Evolutionary conservation across 441 rosid species (phyloP).

Genomic region (Euphorbia schlechtendalii): DNA sequence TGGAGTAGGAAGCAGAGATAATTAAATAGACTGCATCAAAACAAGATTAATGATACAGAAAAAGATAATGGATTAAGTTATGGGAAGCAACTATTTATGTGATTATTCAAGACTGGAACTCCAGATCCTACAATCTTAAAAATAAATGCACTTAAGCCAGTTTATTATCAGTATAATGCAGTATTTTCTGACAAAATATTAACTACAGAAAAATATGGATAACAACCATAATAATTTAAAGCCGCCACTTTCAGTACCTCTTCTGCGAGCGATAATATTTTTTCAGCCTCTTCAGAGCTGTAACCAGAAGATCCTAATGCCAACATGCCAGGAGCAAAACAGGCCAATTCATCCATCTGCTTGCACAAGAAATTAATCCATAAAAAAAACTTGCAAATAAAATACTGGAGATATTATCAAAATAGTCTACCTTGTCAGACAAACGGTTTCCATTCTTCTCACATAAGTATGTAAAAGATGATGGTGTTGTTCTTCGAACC

Average conservation of each 20-base stretch:
- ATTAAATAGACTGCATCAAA: too few species aligned
- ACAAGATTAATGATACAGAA: too few species aligned
- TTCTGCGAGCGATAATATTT: conserved; percentile 76
- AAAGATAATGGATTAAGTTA: too few species aligned
- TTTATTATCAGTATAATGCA: neutral
- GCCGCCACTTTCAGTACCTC: conserved; percentile 44
- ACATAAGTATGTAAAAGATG: conserved; percentile 77
- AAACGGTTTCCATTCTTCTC: conserved; percentile 67
- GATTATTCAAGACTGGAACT: neutral
- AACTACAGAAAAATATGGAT: neutral
- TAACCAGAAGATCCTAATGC: conserved; percentile 93
- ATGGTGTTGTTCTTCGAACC: conserved; percentile 73
- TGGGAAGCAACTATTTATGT: too few species aligned
- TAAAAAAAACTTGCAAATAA: conserved; percentile 2
- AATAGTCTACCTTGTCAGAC: conserved; percentile 63
- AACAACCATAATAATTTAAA: neutral
- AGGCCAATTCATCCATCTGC: conserved; percentile 99
- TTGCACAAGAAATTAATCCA: conserved; percentile 12
- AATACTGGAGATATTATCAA: neutral
- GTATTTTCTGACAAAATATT: neutral
- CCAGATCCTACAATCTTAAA: neutral
- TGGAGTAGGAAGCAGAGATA: too few species aligned
- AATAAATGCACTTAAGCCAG: neutral
- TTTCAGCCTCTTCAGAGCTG: conserved; percentile 54
- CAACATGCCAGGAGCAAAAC: conserved; percentile 99